Evolutionary conservation across 129 eudicot genomes (phyloP).

Genomic region (Pulicaria dysenterica): DNA sequence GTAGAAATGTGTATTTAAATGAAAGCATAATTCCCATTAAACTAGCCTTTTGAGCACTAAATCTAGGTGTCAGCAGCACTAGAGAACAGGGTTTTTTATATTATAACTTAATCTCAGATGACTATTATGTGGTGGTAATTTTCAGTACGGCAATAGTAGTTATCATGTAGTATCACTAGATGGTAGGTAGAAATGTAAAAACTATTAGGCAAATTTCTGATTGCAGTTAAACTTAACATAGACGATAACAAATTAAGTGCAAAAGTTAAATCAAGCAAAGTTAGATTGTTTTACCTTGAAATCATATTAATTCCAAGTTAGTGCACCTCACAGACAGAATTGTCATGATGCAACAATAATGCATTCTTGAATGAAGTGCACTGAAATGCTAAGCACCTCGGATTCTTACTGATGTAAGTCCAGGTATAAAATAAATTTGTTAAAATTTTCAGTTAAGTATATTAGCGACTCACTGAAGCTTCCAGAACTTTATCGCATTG

Average conservation of each 20-base stretch:
- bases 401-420: conserved; percentile 17
- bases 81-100: conserved; percentile 6
- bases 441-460: not conserved
- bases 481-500: not conserved
- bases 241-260: no score
- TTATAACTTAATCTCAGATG: conserved; percentile 23
- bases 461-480: not conserved
- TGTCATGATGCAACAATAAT: conserved; percentile 9
- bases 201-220: not conserved
- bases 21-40: conserved; percentile 29
- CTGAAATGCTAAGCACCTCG: conserved; percentile 15
- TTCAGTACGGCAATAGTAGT: conserved; percentile 16
- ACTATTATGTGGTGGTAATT: conserved; percentile 21
- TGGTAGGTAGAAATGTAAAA: conserved; percentile 19
- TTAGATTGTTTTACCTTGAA: no score
- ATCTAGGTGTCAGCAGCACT: conserved; percentile 32
- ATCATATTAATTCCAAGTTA: no score
- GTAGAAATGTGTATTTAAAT: conserved; percentile 31
- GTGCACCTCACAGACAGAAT: not conserved
- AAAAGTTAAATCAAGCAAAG: no score
- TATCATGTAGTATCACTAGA: conserved; percentile 20
- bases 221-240: no score
- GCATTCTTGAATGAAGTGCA: conserved; percentile 5
- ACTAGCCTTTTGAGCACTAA: conserved; percentile 28
- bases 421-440: not conserved